Percentiles rank a stretch among this genome's conserved stretches.
These are phyloP conservation scores for Fusarium praegraminearum DNA, from an alignment of 2,329 filamentous ascomycete species.

Conservation along the genomic window DNA sequence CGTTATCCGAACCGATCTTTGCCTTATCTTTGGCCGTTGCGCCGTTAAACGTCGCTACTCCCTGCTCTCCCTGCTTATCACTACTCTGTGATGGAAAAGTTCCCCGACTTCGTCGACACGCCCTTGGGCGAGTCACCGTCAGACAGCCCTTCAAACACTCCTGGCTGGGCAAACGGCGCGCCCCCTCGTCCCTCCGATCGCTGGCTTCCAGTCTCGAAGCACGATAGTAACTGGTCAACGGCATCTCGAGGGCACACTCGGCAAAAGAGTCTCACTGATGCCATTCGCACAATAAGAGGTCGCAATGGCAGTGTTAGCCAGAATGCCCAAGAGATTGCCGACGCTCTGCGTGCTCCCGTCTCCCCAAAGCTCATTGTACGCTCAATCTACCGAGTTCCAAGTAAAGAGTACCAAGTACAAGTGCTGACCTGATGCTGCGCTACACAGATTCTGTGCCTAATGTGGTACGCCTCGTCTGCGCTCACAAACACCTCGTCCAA, in stretches of 20 bases:
- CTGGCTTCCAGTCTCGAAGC: constrained; percentile 47
- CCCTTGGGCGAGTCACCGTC: constrained; percentile 47
- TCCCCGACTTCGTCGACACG: constrained; percentile 66
- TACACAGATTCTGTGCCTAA: constrained; percentile 79
- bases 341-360: constrained; percentile 88
- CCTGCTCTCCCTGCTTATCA: constrained; percentile 11
- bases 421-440: constrained; percentile 48
- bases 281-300: constrained; percentile 83
- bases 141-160: constrained; percentile 46
- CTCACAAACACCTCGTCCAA: constrained; percentile 98
- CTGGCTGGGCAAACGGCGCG: constrained; percentile 48
- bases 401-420: constrained; percentile 20
- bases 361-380: constrained; percentile 88
- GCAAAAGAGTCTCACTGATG: constrained; percentile 90
- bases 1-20: constrained; percentile 23
- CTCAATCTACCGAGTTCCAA: constrained; percentile 23
- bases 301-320: constrained; percentile 88
- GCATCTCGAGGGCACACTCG: constrained; percentile 68
- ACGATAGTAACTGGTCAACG: constrained; percentile 46
- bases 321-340: constrained; percentile 92
- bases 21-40: constrained; percentile 18
- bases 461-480: constrained; percentile 97
- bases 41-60: constrained; percentile 15
- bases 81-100: constrained; percentile 63
- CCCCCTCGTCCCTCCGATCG: constrained; percentile 48